Percentiles rank a stretch among this genome's conserved stretches.
phyloP scores from a whole-genome alignment of 2,329 filamentous ascomycete genomes.

The Hypomyces rosellus region DNA sequence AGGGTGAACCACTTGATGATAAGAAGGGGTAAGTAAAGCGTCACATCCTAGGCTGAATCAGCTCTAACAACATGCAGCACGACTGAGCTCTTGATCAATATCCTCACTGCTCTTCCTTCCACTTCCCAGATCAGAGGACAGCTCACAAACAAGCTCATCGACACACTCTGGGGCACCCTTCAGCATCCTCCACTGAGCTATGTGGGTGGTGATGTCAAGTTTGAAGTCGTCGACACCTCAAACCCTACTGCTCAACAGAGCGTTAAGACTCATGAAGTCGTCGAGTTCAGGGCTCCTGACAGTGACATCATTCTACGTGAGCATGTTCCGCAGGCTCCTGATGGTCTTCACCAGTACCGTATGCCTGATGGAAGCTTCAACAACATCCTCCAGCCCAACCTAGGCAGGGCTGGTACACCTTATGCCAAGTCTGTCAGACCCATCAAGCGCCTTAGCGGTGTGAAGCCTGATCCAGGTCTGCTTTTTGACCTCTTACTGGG shows the following conservation, averaged over 20 bases:
- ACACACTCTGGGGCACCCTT: slow-evolving; percentile 47
- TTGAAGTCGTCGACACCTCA: slow-evolving; percentile 26
- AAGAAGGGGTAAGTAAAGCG: slow-evolving; percentile 35
- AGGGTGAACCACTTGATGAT: slow-evolving; percentile 53
- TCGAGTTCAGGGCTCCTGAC: slow-evolving; percentile 35
- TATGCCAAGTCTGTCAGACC: slow-evolving; percentile 53
- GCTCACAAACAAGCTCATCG: slow-evolving; percentile 45
- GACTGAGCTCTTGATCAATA: slow-evolving; percentile 34
- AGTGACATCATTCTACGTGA: slow-evolving; percentile 31
- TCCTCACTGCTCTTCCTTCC: slow-evolving; percentile 31
- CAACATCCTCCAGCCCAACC: slow-evolving; percentile 20
- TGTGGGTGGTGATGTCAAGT: slow-evolving; percentile 36
- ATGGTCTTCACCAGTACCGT: slow-evolving; percentile 28
- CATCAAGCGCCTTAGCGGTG: slow-evolving; percentile 48
- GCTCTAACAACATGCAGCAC: slow-evolving; percentile 24
- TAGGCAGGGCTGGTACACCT: slow-evolving; percentile 23
- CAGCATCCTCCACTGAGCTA: slow-evolving; percentile 47
- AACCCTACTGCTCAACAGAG: slow-evolving; percentile 23
- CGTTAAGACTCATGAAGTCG: slow-evolving; percentile 23
- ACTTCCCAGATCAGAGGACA: slow-evolving; percentile 26
- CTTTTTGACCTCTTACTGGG: slow-evolving; percentile 64
- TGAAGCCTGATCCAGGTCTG: slow-evolving; percentile 57
- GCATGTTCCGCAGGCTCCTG: slow-evolving; percentile 28
- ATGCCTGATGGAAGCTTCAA: slow-evolving; percentile 25
- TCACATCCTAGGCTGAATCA: neutral